Percentiles rank a stretch among this genome's conserved stretches.
phyloP scores from a whole-genome alignment of 768 basidiomycete genomes.

The Xanthoconium stramineum region DNA sequence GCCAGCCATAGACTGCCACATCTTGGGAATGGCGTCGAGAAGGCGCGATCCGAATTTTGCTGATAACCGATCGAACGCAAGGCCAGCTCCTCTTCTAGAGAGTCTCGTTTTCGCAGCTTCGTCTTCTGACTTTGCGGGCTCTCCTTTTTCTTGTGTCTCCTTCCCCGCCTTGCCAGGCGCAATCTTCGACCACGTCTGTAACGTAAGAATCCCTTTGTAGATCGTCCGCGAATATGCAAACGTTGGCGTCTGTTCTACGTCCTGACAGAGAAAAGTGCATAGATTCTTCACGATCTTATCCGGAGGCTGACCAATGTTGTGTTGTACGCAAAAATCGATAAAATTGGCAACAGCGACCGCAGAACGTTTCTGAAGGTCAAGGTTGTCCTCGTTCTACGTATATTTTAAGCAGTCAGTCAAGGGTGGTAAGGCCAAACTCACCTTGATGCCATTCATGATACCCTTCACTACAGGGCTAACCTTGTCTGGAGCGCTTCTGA shows the following conservation, averaged over 20 bases:
- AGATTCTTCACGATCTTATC: constrained; percentile 98
- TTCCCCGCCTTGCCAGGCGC: constrained; percentile 34
- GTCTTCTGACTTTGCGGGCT: constrained; percentile 41
- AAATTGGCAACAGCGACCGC: constrained; percentile 85
- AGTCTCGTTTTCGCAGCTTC: constrained; percentile 65
- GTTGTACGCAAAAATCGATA: constrained; percentile 76
- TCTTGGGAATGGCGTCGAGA: constrained; percentile 79
- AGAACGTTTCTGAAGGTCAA: constrained; percentile 84
- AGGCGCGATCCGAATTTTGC: constrained; percentile 68
- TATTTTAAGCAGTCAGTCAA: constrained; percentile 5
- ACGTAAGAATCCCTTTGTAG: constrained; percentile 74
- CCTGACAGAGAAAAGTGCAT: constrained; percentile 94
- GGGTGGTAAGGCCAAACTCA: constrained; percentile 30
- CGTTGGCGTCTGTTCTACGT: constrained; percentile 84
- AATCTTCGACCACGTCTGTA: constrained; percentile 45
- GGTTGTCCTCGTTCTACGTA: constrained; percentile 78
- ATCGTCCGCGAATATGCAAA: constrained; percentile 67
- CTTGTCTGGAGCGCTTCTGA: constrained; percentile 84
- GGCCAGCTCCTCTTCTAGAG: constrained; percentile 79
- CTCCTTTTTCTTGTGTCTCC: constrained; percentile 42
- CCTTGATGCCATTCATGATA: constrained; percentile 97
- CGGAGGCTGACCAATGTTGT: constrained; percentile 75
- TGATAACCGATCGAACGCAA: constrained; percentile 80
- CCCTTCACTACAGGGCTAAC: constrained; percentile 95
- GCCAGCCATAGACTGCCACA: constrained; percentile 92